These are phyloP conservation scores for Pichia heedii DNA, from an alignment of 805 yeast genomes.

Conservation along the genomic window DNA sequence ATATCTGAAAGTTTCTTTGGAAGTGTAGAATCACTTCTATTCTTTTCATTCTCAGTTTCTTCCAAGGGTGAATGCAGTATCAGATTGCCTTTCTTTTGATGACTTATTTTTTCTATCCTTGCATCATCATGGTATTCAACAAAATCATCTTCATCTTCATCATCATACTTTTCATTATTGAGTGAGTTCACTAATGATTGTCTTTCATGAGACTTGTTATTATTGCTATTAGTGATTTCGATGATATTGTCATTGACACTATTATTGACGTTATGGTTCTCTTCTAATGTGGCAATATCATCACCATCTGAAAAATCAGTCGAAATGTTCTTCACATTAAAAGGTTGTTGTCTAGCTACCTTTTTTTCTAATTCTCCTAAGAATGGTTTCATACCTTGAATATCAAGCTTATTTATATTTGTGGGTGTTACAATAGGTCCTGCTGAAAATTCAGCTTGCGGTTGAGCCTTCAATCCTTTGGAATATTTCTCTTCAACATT, in stretches of 20 bases:
- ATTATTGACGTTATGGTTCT: too few relatives aligned
- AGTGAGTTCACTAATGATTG: background rate
- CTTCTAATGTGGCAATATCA: background rate
- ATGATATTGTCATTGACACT: too few relatives aligned
- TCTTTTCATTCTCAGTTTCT: background rate
- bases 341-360: conserved; percentile 31
- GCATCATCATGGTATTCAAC: background rate
- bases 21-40: too few relatives aligned
- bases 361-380: conserved; percentile 44
- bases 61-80: background rate
- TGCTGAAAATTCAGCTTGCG: conserved; percentile 15
- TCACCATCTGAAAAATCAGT: background rate
- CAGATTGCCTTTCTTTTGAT: background rate
- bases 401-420: conserved; percentile 13
- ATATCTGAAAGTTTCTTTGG: too few relatives aligned
- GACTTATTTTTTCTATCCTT: background rate
- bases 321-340: background rate
- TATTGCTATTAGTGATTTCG: too few relatives aligned
- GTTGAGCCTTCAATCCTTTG: conserved; percentile 21
- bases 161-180: background rate
- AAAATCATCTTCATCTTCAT: background rate
- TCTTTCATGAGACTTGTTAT: background rate
- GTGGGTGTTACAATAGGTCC: conserved; percentile 7
- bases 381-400: conserved; percentile 28
- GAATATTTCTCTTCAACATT: conserved; percentile 24